Conservation (phyloP, 768 basidiomycete species). For the Naganishia vishniacii region DNA sequence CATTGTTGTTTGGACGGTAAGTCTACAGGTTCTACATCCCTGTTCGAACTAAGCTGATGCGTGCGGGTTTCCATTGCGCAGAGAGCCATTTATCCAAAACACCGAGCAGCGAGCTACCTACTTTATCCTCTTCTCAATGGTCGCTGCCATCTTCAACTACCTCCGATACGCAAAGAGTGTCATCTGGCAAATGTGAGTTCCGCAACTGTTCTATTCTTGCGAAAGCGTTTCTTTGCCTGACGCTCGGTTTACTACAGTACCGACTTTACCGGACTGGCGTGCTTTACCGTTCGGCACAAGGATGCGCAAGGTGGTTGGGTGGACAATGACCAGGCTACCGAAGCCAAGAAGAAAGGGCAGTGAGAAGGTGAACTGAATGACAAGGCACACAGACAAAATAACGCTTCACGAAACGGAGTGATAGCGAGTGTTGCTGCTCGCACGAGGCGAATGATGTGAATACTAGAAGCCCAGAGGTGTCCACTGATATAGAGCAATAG, state of each 20-base stretch:
- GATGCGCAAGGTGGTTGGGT: conserved; percentile 52
- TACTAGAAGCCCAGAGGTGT: too few relatives aligned
- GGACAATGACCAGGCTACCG: conserved; percentile 36
- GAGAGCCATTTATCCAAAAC: conserved; percentile 70
- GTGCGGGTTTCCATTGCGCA: conserved; percentile 27
- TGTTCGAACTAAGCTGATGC: background rate
- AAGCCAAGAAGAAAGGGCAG: conserved; percentile 32
- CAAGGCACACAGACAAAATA: too few relatives aligned
- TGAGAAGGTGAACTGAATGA: too few relatives aligned
- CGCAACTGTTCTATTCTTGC: background rate
- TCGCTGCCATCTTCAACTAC: conserved; percentile 65
- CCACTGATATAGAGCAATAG: too few relatives aligned
- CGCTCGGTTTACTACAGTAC: conserved; percentile 65
- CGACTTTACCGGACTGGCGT: conserved; percentile 85
- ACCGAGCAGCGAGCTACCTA: conserved; percentile 59
- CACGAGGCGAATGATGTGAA: too few relatives aligned
- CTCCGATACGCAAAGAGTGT: conserved; percentile 74
- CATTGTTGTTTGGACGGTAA: conserved; percentile 62
- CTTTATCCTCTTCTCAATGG: conserved; percentile 68
- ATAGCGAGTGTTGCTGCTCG: too few relatives aligned
- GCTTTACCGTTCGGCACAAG: conserved; percentile 85
- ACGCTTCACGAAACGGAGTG: too few relatives aligned
- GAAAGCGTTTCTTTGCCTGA: background rate
- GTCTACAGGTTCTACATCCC: conserved; percentile 38
- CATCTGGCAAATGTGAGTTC: conserved; percentile 54